Conservation (phyloP, 495 filamentous ascomycete genomes). For the Trichoderma parareesei region DNA sequence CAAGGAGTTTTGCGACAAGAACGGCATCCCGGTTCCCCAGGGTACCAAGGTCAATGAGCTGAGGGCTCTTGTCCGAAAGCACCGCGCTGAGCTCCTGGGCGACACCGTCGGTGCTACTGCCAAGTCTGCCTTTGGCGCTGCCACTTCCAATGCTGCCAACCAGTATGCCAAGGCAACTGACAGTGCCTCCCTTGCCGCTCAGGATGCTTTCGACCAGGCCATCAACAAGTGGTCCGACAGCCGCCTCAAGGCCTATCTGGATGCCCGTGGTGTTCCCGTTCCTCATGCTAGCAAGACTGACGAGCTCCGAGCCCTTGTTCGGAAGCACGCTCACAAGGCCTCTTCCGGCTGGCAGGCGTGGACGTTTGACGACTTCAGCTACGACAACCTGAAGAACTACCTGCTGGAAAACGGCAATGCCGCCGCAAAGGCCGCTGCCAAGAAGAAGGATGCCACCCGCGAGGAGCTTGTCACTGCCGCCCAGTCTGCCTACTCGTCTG, state of each 20-base stretch:
- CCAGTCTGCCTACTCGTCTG: slow-evolving; percentile 59
- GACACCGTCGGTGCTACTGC: slow-evolving; percentile 56
- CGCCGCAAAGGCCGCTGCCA: slow-evolving; percentile 59
- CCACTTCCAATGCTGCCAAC: slow-evolving; percentile 74
- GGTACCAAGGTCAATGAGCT: slow-evolving; percentile 60
- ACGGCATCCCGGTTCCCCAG: slow-evolving; percentile 68
- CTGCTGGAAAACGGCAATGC: slow-evolving; percentile 48
- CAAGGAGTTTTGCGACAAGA: slow-evolving; percentile 88
- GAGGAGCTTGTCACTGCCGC: slow-evolving; percentile 68
- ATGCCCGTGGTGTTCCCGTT: slow-evolving; percentile 59
- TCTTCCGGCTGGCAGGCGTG: slow-evolving; percentile 64
- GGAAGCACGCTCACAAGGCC: slow-evolving; percentile 64
- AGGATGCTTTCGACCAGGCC: slow-evolving; percentile 59
- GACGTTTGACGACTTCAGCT: slow-evolving; percentile 79
- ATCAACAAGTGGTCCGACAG: slow-evolving; percentile 61
- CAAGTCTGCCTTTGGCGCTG: slow-evolving; percentile 63
- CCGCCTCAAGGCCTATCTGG: slow-evolving; percentile 69
- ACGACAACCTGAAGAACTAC: slow-evolving; percentile 67
- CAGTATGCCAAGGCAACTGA: slow-evolving; percentile 70
- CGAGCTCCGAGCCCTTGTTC: slow-evolving; percentile 69
- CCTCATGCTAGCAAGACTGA: slow-evolving; percentile 70
- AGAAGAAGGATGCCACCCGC: slow-evolving; percentile 57
- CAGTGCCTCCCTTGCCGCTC: slow-evolving; percentile 51
- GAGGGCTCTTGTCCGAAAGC: slow-evolving; percentile 76
- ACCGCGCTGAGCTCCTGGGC: slow-evolving; percentile 65